These are phyloP conservation scores for Cryptosporidium meleagridis DNA, from an alignment of 169 alveolate species.

Conservation along the genomic window DNA sequence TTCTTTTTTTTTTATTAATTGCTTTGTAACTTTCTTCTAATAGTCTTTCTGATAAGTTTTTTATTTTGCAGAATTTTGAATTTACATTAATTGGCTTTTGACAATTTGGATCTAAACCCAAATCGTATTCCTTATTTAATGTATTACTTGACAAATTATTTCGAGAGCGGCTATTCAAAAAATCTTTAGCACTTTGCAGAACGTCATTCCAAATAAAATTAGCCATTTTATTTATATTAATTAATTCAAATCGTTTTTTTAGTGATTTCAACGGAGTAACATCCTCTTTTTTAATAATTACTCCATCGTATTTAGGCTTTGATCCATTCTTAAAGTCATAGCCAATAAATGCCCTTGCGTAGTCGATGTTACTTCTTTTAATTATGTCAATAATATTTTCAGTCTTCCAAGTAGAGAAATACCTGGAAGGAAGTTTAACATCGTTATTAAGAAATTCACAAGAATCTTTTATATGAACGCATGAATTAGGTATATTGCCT, in stretches of 20 bases:
- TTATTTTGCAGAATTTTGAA: background rate
- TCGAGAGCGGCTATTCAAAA: background rate
- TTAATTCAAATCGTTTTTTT: slow-evolving; percentile 13
- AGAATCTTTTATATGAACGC: slow-evolving; percentile 44
- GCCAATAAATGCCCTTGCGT: slow-evolving; percentile 60
- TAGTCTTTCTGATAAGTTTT: slow-evolving; percentile 25
- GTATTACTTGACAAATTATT: background rate
- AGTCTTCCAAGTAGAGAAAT: slow-evolving; percentile 19
- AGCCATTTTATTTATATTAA: slow-evolving; percentile 48
- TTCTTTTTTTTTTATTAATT: background rate
- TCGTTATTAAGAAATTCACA: background rate
- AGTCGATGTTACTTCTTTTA: slow-evolving; percentile 15
- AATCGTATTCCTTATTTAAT: background rate
- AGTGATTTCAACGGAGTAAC: background rate
- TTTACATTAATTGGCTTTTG: background rate
- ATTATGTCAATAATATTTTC: slow-evolving; percentile 18
- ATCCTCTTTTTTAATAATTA: slow-evolving; percentile 25
- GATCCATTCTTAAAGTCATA: slow-evolving; percentile 12
- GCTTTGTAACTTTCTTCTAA: slow-evolving; percentile 25
- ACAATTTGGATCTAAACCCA: background rate
- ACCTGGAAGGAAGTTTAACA: slow-evolving; percentile 3
- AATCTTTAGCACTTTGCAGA: background rate
- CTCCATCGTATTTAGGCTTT: slow-evolving; percentile 63
- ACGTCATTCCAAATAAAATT: slow-evolving; percentile 52
- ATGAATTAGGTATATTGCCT: slow-evolving; percentile 35